Base-by-base conservation (phyloP, 2,329 filamentous ascomycete species). In the Alternaria incomplexa region DNA sequence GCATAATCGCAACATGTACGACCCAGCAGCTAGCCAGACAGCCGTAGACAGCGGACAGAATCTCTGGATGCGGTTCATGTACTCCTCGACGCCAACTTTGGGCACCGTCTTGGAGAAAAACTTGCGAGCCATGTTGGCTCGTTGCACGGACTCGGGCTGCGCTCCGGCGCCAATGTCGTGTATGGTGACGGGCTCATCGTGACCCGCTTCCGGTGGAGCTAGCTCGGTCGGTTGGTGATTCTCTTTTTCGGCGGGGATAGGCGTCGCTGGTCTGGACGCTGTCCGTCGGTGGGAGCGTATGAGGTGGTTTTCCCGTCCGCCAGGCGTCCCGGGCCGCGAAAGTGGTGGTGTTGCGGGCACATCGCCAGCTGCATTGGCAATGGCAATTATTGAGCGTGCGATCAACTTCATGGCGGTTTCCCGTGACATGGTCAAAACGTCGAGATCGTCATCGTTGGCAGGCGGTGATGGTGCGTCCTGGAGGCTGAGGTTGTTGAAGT, bases 1-100 rank as follows among this genome's bases (percentile, higher is more conserved):
- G 12, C 95, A 89, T 45, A 98, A 85, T 23, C 91, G 89, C 76
- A 95, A 90, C 68, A 97, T 95, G 81, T 97, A 98, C 9, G 91
- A 85, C 50, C 92, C 93, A 5, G 94, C 91, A 1, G 95, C 93
- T 25, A 99, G 89, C 81, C 97, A 97, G 10, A 98, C 95, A 23
- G 91, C 95, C 0, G 94, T 93, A 65, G 92, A 96, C 88, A 97
- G 93, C 4, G 96, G 94, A 75, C 95, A 98, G 82, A 91, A 97
- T 61, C 89, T 89, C 81, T 98, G 94, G 62, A 98, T 88, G 15
- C 95, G 91, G 73, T 90, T 85, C 23, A 98, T 87, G 76, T 98
- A 99, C 67, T 96, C 91, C 74, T 91, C 88, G 50, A 97, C 86
- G 36, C 89, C 86, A 68, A 98, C 95, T 11, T 91, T 90, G 20